Evolutionary conservation across 1,284 basidiomycete genomes (phyloP).

Genomic region (Mycocalia duriaeana): DNA sequence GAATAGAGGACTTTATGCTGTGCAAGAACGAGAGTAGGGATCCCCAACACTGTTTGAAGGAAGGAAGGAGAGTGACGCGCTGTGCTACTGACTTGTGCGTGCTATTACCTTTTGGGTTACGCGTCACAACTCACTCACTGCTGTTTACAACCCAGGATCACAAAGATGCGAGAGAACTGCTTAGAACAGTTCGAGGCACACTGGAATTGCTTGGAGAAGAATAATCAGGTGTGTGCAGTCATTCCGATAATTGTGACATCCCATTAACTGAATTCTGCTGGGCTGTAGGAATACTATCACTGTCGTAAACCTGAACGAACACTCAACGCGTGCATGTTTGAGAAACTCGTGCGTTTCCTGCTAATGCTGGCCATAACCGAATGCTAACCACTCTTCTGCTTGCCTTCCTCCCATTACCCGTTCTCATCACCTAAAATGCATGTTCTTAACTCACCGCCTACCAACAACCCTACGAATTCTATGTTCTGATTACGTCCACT

Average conservation of each 20-base stretch:
- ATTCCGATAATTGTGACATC: background rate
- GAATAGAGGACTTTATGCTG: conserved; percentile 96
- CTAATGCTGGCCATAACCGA: background rate
- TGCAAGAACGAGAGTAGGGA: conserved; percentile 92
- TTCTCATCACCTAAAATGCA: background rate
- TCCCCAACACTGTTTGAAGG: conserved; percentile 91
- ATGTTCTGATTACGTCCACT: too few species aligned
- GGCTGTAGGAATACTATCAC: conserved; percentile 77
- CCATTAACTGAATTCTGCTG: conserved; percentile 2
- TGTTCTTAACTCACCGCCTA: background rate
- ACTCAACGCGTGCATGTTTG: conserved; percentile 94
- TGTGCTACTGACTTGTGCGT: conserved; percentile 93
- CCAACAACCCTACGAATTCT: background rate
- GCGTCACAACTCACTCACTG: background rate
- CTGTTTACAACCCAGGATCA: conserved; percentile 54
- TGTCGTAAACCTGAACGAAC: conserved; percentile 89
- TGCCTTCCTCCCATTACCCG: background rate
- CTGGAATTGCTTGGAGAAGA: conserved; percentile 91
- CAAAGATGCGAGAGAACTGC: conserved; percentile 92
- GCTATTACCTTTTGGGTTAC: background rate
- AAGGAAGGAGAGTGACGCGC: conserved; percentile 92
- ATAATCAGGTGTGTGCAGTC: conserved; percentile 77
- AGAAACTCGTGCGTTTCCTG: conserved; percentile 73
- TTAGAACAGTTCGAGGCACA: conserved; percentile 86
- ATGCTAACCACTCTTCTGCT: background rate